A percentile compares a stretch with the other conserved stretches of the same genome.
Evolutionary conservation across 805 yeast species (phyloP).

Genomic region (Starmerella stigmatis): DNA sequence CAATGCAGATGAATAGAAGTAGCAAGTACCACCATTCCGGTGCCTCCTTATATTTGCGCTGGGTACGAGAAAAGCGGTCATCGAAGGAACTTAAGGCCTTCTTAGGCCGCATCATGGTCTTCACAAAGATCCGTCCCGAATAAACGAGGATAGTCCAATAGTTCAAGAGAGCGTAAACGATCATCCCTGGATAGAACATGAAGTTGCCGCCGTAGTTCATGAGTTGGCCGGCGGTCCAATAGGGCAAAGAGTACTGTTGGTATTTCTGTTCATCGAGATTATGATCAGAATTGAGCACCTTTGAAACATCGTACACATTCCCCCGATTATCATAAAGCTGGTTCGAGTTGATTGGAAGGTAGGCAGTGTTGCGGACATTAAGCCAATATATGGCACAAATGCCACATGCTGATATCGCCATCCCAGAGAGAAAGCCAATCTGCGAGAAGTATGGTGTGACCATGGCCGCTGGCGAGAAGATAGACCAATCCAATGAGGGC

Average conservation of each 20-base stretch:
- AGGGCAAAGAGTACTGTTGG: conserved; percentile 51
- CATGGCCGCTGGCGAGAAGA: conserved; percentile 37
- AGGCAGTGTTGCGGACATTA: conserved; percentile 42
- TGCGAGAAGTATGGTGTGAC: conserved; percentile 37
- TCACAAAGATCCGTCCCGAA: conserved; percentile 3
- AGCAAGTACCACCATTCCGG: conserved; percentile 5
- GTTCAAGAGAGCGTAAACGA: conserved; percentile 38
- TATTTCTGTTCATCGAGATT: conserved; percentile 39
- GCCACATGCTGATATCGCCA: conserved; percentile 29
- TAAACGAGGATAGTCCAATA: conserved; percentile 26
- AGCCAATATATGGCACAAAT: conserved; percentile 34
- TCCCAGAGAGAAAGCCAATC: conserved; percentile 31
- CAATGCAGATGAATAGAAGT: conserved; percentile 35
- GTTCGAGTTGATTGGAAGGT: conserved; percentile 42
- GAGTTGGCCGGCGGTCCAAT: conserved; percentile 51
- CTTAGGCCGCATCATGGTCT: conserved; percentile 13
- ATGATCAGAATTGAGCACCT: conserved; percentile 37
- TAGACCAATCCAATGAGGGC: conserved; percentile 37
- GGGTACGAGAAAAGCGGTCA: conserved; percentile 51
- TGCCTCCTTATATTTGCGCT: conserved; percentile 41
- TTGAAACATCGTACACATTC: conserved; percentile 35
- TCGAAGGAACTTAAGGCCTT: conserved; percentile 30
- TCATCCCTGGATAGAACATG: conserved; percentile 45
- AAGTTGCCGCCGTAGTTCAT: conserved; percentile 48
- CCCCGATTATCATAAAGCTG: conserved; percentile 36